Percentiles rank a stretch among this genome's conserved stretches.
phyloP scores from a whole-genome alignment of 179 eudicot genomes.

The Beta macrorhiza region DNA sequence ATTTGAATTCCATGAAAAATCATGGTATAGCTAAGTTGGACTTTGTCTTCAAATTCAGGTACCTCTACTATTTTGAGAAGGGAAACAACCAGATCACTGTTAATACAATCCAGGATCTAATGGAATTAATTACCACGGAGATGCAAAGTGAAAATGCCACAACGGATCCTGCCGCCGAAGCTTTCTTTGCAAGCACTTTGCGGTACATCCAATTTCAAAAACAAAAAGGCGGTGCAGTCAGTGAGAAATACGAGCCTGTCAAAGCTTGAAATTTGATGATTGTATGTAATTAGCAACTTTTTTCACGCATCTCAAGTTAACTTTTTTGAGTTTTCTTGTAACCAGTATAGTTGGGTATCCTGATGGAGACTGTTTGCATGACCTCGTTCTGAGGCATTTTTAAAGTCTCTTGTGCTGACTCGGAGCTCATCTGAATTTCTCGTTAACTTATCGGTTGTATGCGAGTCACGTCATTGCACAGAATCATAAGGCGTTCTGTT shows the following conservation, averaged over 20 bases:
- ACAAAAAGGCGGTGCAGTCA: slow-evolving; percentile 89
- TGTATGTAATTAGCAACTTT: slow-evolving; percentile 15
- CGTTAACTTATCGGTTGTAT: background rate
- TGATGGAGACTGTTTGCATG: slow-evolving; percentile 10
- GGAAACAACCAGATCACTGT: slow-evolving; percentile 82
- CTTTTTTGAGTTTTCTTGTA: slow-evolving; percentile 12
- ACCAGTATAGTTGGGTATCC: background rate
- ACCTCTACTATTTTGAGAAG: slow-evolving; percentile 91
- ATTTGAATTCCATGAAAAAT: background rate
- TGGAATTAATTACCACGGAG: slow-evolving; percentile 80
- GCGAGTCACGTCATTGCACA: background rate
- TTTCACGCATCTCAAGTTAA: slow-evolving; percentile 4
- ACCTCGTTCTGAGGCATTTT: background rate
- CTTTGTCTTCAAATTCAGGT: slow-evolving; percentile 45
- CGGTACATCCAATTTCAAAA: slow-evolving; percentile 91
- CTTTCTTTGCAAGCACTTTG: slow-evolving; percentile 79
- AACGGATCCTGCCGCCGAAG: slow-evolving; percentile 70
- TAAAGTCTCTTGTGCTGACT: slow-evolving; percentile 20
- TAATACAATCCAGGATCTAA: slow-evolving; percentile 68
- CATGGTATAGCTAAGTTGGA: background rate
- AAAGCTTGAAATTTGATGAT: slow-evolving; percentile 36
- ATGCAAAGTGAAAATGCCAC: slow-evolving; percentile 60
- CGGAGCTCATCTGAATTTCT: background rate
- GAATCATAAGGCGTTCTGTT: background rate
- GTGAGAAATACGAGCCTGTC: slow-evolving; percentile 75